These are phyloP conservation scores for Sporothrix variecibatus DNA, from an alignment of 2,329 filamentous ascomycete genomes.

Conservation along the genomic window DNA sequence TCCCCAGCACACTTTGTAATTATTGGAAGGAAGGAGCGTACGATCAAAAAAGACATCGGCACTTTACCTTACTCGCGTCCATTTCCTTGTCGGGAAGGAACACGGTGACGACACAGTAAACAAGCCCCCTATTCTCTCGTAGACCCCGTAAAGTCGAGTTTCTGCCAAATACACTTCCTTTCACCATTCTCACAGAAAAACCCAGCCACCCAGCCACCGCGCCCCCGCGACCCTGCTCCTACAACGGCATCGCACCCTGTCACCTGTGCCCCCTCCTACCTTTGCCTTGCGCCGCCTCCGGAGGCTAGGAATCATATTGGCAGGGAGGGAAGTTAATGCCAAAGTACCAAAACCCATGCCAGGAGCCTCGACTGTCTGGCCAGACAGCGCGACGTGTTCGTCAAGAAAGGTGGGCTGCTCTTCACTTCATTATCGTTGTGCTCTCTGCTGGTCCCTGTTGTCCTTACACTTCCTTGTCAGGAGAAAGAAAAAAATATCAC, in stretches of 20 bases:
- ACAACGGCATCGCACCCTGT: background rate
- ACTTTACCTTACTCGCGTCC: background rate
- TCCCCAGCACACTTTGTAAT: background rate
- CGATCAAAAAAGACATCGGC: background rate
- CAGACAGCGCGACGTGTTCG: background rate
- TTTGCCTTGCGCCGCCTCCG: no score
- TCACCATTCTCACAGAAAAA: background rate
- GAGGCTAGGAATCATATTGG: background rate
- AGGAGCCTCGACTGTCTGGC: background rate
- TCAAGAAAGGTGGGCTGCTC: background rate
- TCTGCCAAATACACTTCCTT: background rate
- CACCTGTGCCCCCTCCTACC: background rate
- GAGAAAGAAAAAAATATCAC: background rate
- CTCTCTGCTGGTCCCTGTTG: background rate
- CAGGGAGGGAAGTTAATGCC: constrained; percentile 11
- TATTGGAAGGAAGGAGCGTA: background rate
- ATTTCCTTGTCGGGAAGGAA: constrained; percentile 3
- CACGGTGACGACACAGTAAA: background rate
- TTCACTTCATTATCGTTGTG: background rate
- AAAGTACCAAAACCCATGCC: constrained; percentile 17
- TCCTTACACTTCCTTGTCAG: background rate
- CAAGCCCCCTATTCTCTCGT: background rate
- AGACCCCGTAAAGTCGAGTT: background rate
- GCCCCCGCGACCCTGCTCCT: background rate
- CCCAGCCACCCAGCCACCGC: no score